These are phyloP conservation scores for Marasmius fiardii DNA, from an alignment of 1,284 basidiomycete species.

Conservation along the genomic window DNA sequence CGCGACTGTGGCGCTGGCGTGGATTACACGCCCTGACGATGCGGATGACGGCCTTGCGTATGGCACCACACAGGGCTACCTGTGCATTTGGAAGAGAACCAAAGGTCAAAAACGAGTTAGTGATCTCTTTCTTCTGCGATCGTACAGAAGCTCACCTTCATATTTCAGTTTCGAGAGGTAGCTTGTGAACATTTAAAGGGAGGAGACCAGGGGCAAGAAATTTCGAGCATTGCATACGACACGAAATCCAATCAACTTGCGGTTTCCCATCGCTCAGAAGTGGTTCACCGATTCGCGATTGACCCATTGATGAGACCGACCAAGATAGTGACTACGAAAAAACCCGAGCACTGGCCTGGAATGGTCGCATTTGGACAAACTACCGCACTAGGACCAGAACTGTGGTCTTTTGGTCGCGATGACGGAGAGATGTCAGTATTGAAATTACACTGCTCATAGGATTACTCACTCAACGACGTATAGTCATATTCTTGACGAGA, in stretches of 20 bases:
- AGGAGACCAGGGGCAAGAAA: conserved; percentile 4
- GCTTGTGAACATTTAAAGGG: conserved; percentile 3
- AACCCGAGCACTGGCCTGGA: conserved; percentile 8
- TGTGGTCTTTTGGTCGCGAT: conserved; percentile 12
- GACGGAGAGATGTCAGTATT: conserved; percentile 12
- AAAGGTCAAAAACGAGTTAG: neutral
- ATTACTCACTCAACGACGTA: neutral
- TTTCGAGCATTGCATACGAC: conserved; percentile 7
- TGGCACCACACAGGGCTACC: neutral
- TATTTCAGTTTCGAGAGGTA: conserved; percentile 5
- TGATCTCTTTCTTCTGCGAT: too few relatives aligned
- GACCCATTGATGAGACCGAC: neutral
- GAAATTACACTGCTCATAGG: too few relatives aligned
- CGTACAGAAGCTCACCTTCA: too few relatives aligned
- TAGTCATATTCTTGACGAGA: conserved; percentile 5
- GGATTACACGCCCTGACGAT: neutral
- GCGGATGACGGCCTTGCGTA: neutral
- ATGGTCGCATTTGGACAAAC: conserved; percentile 7
- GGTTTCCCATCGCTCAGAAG: conserved; percentile 2
- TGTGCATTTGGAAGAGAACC: neutral
- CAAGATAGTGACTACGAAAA: neutral
- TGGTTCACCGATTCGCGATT: conserved; percentile 6
- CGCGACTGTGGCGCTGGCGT: neutral
- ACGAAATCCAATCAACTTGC: conserved; percentile 6
- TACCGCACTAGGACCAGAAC: conserved; percentile 1